These are phyloP conservation scores for Penicillium cinerascens DNA, from an alignment of 495 filamentous ascomycete genomes.

Conservation along the genomic window DNA sequence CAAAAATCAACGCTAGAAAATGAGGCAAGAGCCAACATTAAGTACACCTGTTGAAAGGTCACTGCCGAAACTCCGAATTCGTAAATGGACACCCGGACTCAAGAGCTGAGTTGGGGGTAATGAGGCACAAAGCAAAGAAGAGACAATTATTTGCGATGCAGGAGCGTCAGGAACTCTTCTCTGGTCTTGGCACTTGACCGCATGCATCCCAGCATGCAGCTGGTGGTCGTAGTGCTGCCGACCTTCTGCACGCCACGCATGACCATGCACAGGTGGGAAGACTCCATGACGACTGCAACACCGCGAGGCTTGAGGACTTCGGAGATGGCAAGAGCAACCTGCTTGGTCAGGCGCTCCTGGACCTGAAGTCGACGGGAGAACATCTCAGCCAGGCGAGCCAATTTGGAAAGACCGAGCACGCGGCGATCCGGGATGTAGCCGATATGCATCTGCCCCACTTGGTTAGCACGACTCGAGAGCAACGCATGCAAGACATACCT, in stretches of 20 bases:
- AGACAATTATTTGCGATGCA: constrained; percentile 51
- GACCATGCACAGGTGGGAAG: constrained; percentile 97
- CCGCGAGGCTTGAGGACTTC: constrained; percentile 88
- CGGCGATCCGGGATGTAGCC: constrained; percentile 85
- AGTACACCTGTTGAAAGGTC: constrained; percentile 38
- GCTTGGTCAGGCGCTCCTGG: constrained; percentile 92
- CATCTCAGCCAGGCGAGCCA: constrained; percentile 95
- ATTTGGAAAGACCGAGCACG: constrained; percentile 93
- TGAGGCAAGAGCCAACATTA: constrained; percentile 9
- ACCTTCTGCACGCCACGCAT: constrained; percentile 94
- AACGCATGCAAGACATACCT: constrained; percentile 49
- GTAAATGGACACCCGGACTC: constrained; percentile 26
- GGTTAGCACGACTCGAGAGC: constrained; percentile 14
- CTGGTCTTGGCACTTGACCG: constrained; percentile 87
- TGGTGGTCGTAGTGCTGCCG: constrained; percentile 81
- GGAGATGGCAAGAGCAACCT: constrained; percentile 90
- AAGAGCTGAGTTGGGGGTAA: constrained; percentile 23
- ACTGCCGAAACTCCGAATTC: constrained; percentile 41
- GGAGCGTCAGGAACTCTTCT: constrained; percentile 86
- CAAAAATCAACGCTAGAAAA: constrained; percentile 5
- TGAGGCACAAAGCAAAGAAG: constrained; percentile 9
- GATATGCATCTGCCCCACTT: constrained; percentile 78
- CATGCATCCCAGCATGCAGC: constrained; percentile 94
- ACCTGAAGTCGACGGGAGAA: constrained; percentile 91
- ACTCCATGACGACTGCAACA: constrained; percentile 96